Evolutionary conservation across 176 grass and related monocot genomes (phyloP).

Genomic region (Chrysopogon serrulatus): DNA sequence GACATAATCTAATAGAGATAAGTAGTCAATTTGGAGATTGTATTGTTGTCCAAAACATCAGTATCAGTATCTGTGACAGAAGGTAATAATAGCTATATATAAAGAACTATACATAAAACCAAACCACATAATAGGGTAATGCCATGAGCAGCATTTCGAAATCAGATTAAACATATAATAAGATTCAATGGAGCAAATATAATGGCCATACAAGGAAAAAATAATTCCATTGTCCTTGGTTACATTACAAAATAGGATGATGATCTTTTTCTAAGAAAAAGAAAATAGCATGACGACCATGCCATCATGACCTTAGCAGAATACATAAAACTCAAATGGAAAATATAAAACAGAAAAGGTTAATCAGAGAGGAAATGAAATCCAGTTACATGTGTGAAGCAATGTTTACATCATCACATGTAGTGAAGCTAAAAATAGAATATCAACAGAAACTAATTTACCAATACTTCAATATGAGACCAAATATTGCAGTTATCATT

Average conservation of each 20-base stretch:
- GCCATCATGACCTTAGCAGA: neutral
- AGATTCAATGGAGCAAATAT: neutral
- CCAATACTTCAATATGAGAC: neutral
- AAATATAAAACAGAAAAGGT: neutral
- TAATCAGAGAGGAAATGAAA: conserved; percentile 1
- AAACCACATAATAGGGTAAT: neutral
- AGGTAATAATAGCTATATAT: neutral
- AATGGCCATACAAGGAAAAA: neutral
- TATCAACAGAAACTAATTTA: conserved; percentile 12
- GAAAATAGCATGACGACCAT: neutral
- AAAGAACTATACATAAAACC: neutral
- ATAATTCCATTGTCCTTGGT: neutral
- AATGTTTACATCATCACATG: conserved; percentile 3
- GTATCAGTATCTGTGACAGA: neutral
- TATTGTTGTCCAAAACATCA: neutral
- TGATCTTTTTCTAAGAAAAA: neutral
- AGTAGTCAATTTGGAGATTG: neutral
- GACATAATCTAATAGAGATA: neutral
- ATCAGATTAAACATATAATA: neutral
- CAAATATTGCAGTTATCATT: neutral
- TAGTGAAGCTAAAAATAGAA: conserved; percentile 17
- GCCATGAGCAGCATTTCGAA: neutral
- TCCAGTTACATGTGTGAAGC: neutral
- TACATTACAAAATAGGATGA: neutral
- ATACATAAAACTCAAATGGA: neutral